Percentiles rank a stretch among this genome's conserved stretches.
Conservation (phyloP, 306 rosid species). For the Cicer pinnatifidum region DNA sequence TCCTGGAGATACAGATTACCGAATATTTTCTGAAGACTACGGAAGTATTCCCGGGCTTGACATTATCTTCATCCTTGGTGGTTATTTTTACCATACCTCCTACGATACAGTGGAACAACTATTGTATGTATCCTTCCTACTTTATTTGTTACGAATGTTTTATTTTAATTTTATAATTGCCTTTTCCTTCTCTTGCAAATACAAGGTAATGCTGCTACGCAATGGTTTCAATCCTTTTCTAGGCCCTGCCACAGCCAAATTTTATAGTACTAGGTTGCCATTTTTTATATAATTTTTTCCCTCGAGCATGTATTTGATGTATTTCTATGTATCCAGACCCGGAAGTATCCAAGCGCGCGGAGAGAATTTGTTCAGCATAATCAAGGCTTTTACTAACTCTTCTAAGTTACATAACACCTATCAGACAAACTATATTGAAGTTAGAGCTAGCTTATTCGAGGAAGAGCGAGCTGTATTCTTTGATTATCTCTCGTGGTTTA, state of each 20-base stretch:
- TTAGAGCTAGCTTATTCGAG: conserved; percentile 47
- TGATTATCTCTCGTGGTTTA: conserved; percentile 86
- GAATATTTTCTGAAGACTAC: conserved; percentile 89
- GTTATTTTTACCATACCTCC: conserved; percentile 98
- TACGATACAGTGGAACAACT: conserved; percentile 90
- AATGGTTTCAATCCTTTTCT: background rate
- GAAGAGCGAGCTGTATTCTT: conserved; percentile 85
- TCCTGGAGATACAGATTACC: conserved; percentile 98
- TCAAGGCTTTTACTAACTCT: conserved; percentile 84
- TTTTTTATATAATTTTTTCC: conserved; percentile 34
- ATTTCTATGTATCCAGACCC: conserved; percentile 67
- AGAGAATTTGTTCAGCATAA: conserved; percentile 84
- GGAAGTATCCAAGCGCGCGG: conserved; percentile 99
- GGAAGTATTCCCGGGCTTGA: conserved; percentile 97
- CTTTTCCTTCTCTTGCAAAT: conserved; percentile 27
- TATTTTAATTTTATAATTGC: conserved; percentile 26
- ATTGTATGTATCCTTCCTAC: conserved; percentile 74
- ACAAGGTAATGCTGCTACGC: background rate
- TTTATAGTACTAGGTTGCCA: background rate
- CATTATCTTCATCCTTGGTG: conserved; percentile 94
- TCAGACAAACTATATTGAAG: conserved; percentile 55
- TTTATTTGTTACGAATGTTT: conserved; percentile 58
- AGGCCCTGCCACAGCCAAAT: background rate
- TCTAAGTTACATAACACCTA: conserved; percentile 63
- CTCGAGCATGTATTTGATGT: conserved; percentile 54